phyloP scores from a whole-genome alignment of 2,329 filamentous ascomycete species.

The Cordyceps tenuipes region DNA sequence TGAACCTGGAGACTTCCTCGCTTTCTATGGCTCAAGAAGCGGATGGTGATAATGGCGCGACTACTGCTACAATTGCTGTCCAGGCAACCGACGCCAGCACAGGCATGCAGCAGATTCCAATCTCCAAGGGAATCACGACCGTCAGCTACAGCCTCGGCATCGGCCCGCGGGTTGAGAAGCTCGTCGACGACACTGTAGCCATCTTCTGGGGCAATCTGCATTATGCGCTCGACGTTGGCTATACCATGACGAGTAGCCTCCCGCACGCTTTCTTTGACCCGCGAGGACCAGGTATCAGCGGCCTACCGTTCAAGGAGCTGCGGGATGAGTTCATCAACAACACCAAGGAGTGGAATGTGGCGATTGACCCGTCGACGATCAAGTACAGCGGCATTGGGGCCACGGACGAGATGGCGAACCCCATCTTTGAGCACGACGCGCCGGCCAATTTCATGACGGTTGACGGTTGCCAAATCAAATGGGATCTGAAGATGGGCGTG shows the following conservation, averaged over 20 bases:
- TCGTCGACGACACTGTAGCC: slow-evolving; percentile 28
- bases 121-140: slow-evolving; percentile 16
- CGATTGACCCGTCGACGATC: slow-evolving; percentile 20
- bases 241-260: slow-evolving; percentile 17
- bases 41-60: not conserved
- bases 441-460: slow-evolving; percentile 29
- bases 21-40: slow-evolving; percentile 14
- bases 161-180: slow-evolving; percentile 16
- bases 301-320: slow-evolving; percentile 20
- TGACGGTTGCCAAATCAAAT: slow-evolving; percentile 29
- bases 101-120: slow-evolving; percentile 17
- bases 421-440: slow-evolving; percentile 20
- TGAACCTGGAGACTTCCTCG: slow-evolving; percentile 3
- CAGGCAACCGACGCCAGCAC: slow-evolving; percentile 11
- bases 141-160: slow-evolving; percentile 16
- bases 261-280: slow-evolving; percentile 18
- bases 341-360: slow-evolving; percentile 22
- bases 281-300: slow-evolving; percentile 13
- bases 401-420: slow-evolving; percentile 20
- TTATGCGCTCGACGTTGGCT: slow-evolving; percentile 32
- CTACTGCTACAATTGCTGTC: not conserved
- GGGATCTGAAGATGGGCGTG: slow-evolving; percentile 23
- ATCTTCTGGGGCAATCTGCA: slow-evolving; percentile 36
- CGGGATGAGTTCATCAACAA: slow-evolving; percentile 26
- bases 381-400: slow-evolving; percentile 17